Base-by-base conservation (phyloP, 2,329 filamentous ascomycete genomes). In the Xylaria multiplex region DNA sequence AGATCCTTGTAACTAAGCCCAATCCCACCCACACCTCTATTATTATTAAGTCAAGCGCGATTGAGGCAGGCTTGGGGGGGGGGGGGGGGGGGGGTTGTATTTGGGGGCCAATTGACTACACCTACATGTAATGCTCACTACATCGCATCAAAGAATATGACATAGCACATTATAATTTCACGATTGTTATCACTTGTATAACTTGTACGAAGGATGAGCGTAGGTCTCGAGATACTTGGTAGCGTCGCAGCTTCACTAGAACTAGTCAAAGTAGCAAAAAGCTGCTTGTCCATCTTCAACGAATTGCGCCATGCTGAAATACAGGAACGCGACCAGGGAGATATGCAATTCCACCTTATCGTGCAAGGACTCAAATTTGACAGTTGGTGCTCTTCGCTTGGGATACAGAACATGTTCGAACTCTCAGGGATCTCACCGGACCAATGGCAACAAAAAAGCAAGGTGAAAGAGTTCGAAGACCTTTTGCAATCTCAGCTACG, bases 291-390 rank as follows among this genome's bases (percentile, higher is more conserved):
- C 13, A 56, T 6, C 3, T 45, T 43, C 9, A 56, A 46, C 9
- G 53, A 43, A 6, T 32, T 56, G 9, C 37, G 40, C 13, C 19
- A 56, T 30, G 40, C 53, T 4, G 27, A 56, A 7, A 43, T 56
- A 30, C 53, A 56, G 8, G 37, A 27, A 14, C 32, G 40, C 2
- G 53, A 43, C 24, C 53, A 45, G 16, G 24, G 6, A 24, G 40
- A 56, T 30, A 43, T 56, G 22, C 53, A 56, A 45, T 56, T 56
- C 6, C 53, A 45, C 7, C 32, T 56, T 19, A 45, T 56, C 6
- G 53, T 45, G 9, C 53, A 56, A 45, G 40, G 53, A 16, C 22
- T 45, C 53, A 56, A 56, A 45, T 56, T 56, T 24, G 40, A 56
- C 14, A n/a, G 24, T 19, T 56, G 53, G 53, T 56, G 53, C 16